phyloP scores from a whole-genome alignment of 1,284 basidiomycete species.

The Moniliophthora roreri region DNA sequence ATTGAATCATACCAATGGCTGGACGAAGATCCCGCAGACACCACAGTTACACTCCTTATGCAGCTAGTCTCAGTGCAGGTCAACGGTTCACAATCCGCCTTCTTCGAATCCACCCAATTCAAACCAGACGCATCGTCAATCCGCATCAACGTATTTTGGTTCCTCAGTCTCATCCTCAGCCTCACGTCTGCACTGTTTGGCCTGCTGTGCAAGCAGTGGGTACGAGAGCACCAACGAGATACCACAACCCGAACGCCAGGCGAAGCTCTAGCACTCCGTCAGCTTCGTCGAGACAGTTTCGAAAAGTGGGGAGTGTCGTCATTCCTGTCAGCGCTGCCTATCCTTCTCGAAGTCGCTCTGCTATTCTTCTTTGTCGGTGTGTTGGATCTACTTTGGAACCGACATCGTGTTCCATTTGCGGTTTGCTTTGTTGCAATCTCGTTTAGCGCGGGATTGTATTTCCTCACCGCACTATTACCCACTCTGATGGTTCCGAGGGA shows the following conservation, averaged over 20 bases:
- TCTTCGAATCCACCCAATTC: neutral
- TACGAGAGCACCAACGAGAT: slow-evolving; percentile 21
- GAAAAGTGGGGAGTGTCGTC: slow-evolving; percentile 26
- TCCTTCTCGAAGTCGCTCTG: slow-evolving; percentile 27
- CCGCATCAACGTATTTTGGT: slow-evolving; percentile 24
- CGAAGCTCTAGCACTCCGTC: slow-evolving; percentile 20
- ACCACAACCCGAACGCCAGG: slow-evolving; percentile 15
- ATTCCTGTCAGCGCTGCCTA: slow-evolving; percentile 26
- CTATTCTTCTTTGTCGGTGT: slow-evolving; percentile 29
- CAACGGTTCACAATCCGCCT: neutral
- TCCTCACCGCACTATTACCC: no score
- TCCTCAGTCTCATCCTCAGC: slow-evolving; percentile 22
- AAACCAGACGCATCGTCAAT: slow-evolving; percentile 1
- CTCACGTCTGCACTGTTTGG: slow-evolving; percentile 20
- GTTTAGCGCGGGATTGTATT: no score
- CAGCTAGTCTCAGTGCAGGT: slow-evolving; percentile 10
- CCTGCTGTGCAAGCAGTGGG: slow-evolving; percentile 23
- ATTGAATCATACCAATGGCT: slow-evolving; percentile 21
- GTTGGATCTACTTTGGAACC: slow-evolving; percentile 18
- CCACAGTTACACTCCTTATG: slow-evolving; percentile 12
- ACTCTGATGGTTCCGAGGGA: no score
- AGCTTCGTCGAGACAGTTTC: slow-evolving; percentile 25
- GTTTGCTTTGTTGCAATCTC: no score
- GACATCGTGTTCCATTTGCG: neutral
- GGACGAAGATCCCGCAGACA: slow-evolving; percentile 12